phyloP scores from a whole-genome alignment of 306 rosid genomes.

The Trifolium subterraneum region DNA sequence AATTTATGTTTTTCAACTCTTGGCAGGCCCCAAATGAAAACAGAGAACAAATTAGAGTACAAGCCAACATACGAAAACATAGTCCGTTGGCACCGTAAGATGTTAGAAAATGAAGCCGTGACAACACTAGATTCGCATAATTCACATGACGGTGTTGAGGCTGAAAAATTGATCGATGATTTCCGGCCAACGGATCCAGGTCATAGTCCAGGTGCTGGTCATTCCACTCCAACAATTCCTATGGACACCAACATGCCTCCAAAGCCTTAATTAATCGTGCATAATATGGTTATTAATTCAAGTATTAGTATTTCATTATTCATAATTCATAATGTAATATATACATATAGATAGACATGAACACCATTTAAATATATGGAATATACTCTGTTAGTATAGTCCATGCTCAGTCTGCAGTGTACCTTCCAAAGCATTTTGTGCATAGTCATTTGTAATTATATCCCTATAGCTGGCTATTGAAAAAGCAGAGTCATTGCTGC shows the following conservation, averaged over 20 bases:
- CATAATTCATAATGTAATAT: not conserved
- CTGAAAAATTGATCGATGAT: constrained; percentile 44
- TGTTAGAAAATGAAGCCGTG: constrained; percentile 17
- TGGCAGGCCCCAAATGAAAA: constrained; percentile 50
- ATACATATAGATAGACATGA: not conserved
- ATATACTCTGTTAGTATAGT: not conserved
- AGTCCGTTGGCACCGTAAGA: constrained; percentile 38
- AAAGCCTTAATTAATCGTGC: constrained; percentile 35
- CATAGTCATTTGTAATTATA: not conserved
- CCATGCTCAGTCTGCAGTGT: not conserved
- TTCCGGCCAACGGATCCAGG: constrained; percentile 79
- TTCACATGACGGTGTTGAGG: not conserved
- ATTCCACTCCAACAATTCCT: constrained; percentile 48
- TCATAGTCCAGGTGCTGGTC: constrained; percentile 93
- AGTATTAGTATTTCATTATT: not conserved
- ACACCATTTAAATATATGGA: not conserved
- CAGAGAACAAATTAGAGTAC: constrained; percentile 8
- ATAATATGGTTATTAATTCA: not conserved
- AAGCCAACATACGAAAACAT: constrained; percentile 2
- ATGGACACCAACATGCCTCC: constrained; percentile 33
- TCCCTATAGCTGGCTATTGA: not conserved
- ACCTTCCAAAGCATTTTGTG: not conserved
- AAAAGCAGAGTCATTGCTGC: not conserved
- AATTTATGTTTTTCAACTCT: constrained; percentile 34
- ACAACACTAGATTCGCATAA: not conserved